Conservation (phyloP, 2,329 filamentous ascomycete genomes). For the Alternaria viburni region DNA sequence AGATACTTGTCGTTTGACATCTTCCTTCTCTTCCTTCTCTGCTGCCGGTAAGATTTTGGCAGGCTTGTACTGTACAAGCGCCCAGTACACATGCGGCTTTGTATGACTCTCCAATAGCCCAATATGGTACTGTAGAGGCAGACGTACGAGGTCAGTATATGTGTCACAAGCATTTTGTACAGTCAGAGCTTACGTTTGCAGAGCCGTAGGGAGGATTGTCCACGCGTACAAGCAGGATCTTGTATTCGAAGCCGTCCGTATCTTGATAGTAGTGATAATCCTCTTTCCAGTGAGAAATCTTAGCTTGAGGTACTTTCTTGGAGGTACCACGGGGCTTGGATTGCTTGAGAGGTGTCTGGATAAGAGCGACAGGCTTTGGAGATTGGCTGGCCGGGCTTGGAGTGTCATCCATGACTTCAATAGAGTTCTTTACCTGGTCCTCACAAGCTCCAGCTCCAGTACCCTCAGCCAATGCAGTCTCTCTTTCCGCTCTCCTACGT, state of each 20-base stretch:
- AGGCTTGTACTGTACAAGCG: slow-evolving; percentile 34
- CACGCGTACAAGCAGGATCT: slow-evolving; percentile 64
- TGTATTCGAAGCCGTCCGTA: slow-evolving; percentile 66
- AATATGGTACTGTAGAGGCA: slow-evolving; percentile 41
- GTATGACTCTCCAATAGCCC: slow-evolving; percentile 44
- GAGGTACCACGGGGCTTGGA: not conserved
- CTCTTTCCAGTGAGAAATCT: slow-evolving; percentile 48
- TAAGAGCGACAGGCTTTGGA: not conserved
- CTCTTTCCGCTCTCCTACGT: slow-evolving; percentile 28
- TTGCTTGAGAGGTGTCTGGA: not conserved
- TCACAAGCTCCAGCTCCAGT: not conserved
- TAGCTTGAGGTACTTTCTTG: slow-evolving; percentile 15
- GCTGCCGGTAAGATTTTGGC: not conserved
- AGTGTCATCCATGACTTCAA: not conserved
- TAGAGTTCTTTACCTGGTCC: not conserved
- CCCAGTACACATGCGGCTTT: slow-evolving; percentile 40
- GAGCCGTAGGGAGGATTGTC: slow-evolving; percentile 57
- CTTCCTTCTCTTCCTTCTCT: not conserved
- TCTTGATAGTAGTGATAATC: slow-evolving; percentile 71
- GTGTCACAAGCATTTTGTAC: not conserved
- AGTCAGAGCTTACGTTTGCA: slow-evolving; percentile 52
- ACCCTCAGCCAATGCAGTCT: slow-evolving; percentile 14
- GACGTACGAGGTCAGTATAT: not conserved
- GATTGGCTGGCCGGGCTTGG: not conserved
- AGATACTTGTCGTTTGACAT: not conserved